Evolutionary conservation across 2,329 filamentous ascomycete genomes (phyloP).

Genomic region (Colletotrichum navitas): DNA sequence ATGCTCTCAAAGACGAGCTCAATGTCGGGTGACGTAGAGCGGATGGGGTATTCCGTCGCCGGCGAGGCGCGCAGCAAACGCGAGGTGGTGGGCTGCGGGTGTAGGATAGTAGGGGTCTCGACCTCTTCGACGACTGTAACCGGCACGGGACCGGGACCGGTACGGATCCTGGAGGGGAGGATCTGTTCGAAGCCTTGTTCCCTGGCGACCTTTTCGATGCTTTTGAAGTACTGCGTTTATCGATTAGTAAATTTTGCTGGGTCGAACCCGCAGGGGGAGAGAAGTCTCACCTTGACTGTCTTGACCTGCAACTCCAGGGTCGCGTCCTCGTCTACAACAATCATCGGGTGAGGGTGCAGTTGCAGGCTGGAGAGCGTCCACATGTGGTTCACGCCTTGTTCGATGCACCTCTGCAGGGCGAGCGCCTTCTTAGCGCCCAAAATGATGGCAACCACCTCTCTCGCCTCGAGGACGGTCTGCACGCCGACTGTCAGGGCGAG

Average conservation of each 20-base stretch:
- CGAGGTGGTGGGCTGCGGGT: slow-evolving; percentile 68
- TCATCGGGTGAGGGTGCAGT: slow-evolving; percentile 83
- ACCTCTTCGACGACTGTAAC: slow-evolving; percentile 59
- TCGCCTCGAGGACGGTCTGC: slow-evolving; percentile 83
- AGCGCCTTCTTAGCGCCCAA: slow-evolving; percentile 84
- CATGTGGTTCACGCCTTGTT: slow-evolving; percentile 89
- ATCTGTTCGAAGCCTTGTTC: slow-evolving; percentile 70
- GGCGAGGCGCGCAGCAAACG: slow-evolving; percentile 67
- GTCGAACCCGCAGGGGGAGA: background rate
- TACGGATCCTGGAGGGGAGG: slow-evolving; percentile 68
- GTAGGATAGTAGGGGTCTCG: slow-evolving; percentile 60
- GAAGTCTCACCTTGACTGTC: slow-evolving; percentile 69
- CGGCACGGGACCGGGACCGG: slow-evolving; percentile 58
- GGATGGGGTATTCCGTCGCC: slow-evolving; percentile 66
- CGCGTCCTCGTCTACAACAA: slow-evolving; percentile 86
- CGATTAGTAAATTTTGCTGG: background rate
- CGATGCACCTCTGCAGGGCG: slow-evolving; percentile 83
- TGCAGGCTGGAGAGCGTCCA: slow-evolving; percentile 89
- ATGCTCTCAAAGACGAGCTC: slow-evolving; percentile 40
- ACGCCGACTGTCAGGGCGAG: slow-evolving; percentile 90
- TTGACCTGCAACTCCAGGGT: slow-evolving; percentile 80
- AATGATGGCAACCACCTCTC: slow-evolving; percentile 86
- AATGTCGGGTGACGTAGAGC: slow-evolving; percentile 52
- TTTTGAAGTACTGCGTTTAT: slow-evolving; percentile 72
- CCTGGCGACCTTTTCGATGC: slow-evolving; percentile 74